Base-by-base conservation (phyloP, 441 rosid species). In the Euphorbia celastroides region DNA sequence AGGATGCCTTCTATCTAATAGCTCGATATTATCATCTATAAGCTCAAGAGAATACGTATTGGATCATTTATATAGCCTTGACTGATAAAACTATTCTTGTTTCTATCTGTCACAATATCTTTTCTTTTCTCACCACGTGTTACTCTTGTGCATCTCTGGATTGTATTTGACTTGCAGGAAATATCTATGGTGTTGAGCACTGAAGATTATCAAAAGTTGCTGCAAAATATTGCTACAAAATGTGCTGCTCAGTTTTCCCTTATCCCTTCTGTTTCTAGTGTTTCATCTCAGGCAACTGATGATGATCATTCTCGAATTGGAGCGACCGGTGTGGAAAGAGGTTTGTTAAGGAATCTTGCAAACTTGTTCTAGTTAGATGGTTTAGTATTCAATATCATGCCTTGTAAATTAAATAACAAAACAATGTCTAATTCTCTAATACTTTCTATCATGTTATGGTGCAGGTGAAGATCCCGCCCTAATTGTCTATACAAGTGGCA, bases 401-500 rank as follows among this genome's bases (percentile, higher is more conserved):
- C 62, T 14, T 54, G 36, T 44, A 16, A 36, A 28, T 12, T 23
- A 26, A 26, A 16, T 20, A 13, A 22, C 50, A 19, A 13, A 25
- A 19, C 12, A 27, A 30, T 65, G 22, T 36, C 16, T 36, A 14
- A 20, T 17, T 38, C 22, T 62, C 17, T 26, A 30, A 57, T 64
- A 36, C 26, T 57, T 20, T 9, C 1, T 74, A 59, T 59, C 61
- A 70, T 69, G 48, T 51, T 59, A 46, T 76, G 72, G 23, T 75
- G 66, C 79, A 89, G 97, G 74, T 77, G 89, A 86, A 62, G 76
- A 89, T 70, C 99, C 99, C 52, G 98, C 99, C 16, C 74, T 94
- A 70, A 81, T 94, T 64, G 78, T 92, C 58, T 94, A 94, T 78
- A 94, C 99, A 10, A 94, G 99, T 78, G 99, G 99, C 67, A 94